Conservation (phyloP, 345 rosid species). For the Noccaea caerulescens region DNA sequence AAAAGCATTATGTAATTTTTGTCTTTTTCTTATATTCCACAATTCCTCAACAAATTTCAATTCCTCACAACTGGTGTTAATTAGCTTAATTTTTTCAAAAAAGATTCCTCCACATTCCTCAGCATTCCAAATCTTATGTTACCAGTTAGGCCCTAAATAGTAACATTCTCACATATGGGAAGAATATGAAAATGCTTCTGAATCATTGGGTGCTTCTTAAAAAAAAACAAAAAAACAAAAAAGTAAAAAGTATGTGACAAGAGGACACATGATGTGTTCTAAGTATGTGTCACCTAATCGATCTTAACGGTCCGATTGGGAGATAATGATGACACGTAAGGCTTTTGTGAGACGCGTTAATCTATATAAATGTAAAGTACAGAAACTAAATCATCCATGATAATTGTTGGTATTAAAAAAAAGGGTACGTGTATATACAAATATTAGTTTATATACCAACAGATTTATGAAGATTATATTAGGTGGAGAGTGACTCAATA, state of each 20-base stretch:
- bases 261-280: slow-evolving; percentile 37
- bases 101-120: too few relatives aligned
- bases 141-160: too few relatives aligned
- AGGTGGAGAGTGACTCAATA: slow-evolving; percentile 12
- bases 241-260: slow-evolving; percentile 30
- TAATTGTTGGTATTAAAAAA: not conserved
- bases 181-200: slow-evolving; percentile 7
- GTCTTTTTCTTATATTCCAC: too few relatives aligned
- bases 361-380: slow-evolving; percentile 12
- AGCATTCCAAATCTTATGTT: too few relatives aligned
- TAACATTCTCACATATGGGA: slow-evolving; percentile 10
- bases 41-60: too few relatives aligned
- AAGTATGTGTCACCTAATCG: slow-evolving; percentile 38
- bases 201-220: slow-evolving; percentile 3
- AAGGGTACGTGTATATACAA: slow-evolving; percentile 23
- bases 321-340: slow-evolving; percentile 35
- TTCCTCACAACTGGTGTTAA: too few relatives aligned
- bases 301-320: slow-evolving; percentile 38
- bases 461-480: slow-evolving; percentile 26
- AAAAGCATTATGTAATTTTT: too few relatives aligned
- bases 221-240: too few relatives aligned
- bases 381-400: slow-evolving; percentile 23
- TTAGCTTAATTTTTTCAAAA: too few relatives aligned
- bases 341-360: slow-evolving; percentile 30
- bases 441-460: slow-evolving; percentile 14